Conservation (phyloP, 148 eudicot genomes). For the Rhododendron molle region DNA sequence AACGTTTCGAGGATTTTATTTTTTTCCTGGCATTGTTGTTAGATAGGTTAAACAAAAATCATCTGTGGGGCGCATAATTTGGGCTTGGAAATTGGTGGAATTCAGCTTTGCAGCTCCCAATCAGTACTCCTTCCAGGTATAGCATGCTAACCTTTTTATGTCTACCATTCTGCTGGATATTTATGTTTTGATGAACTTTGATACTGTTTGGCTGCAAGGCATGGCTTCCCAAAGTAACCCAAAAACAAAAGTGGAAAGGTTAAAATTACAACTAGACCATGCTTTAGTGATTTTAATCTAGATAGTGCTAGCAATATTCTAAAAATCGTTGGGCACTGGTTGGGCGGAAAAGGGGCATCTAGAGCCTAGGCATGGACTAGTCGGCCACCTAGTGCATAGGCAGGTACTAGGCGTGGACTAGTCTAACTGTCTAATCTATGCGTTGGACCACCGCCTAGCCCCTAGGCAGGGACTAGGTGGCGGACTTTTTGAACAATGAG, state of each 20-base stretch:
- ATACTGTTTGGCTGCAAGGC: not conserved
- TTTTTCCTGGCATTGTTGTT: not conserved
- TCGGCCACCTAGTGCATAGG: too few relatives aligned
- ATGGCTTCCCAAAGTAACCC: not conserved
- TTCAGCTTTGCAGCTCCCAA: not conserved
- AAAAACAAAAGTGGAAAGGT: not conserved
- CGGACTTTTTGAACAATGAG: not conserved
- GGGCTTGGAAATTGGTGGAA: not conserved
- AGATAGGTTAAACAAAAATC: not conserved
- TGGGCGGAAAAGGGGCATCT: not conserved
- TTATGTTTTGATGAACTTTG: not conserved
- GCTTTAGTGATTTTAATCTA: not conserved
- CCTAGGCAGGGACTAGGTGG: not conserved
- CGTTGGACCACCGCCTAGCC: too few relatives aligned
- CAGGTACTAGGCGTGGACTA: not conserved
- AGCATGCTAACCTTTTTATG: not conserved
- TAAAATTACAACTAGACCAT: not conserved
- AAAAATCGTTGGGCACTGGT: not conserved
- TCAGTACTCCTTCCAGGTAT: not conserved
- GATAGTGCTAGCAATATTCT: not conserved
- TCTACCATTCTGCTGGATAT: not conserved
- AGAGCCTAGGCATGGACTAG: not conserved
- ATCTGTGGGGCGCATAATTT: not conserved
- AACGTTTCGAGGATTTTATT: not conserved
- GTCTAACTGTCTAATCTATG: not conserved